Evolutionary conservation across 805 yeast species (phyloP).

Genomic region (Monosporozyma siamensis): DNA sequence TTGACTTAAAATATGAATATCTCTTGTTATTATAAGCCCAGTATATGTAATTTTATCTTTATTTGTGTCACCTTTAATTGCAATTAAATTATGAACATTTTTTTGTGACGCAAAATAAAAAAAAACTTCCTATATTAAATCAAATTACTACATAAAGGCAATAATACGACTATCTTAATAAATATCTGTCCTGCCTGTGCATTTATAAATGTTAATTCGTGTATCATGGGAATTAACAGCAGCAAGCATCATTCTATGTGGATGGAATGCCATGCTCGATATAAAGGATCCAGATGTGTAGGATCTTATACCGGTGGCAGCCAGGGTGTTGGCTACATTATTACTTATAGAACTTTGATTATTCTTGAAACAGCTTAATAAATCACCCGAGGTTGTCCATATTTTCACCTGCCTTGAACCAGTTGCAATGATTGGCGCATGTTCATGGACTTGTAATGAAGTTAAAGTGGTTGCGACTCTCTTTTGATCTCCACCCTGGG

Average conservation of each 20-base stretch:
- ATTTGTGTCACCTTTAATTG: too few species aligned
- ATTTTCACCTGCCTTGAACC: constrained; percentile 72
- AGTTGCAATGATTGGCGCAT: constrained; percentile 88
- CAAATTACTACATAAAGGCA: too few species aligned
- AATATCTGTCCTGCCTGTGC: constrained; percentile 15
- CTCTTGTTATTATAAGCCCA: too few species aligned
- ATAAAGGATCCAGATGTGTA: constrained; percentile 38
- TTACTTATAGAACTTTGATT: constrained; percentile 21
- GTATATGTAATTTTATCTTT: too few species aligned
- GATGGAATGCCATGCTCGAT: constrained; percentile 70
- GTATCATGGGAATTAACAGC: constrained; percentile 74
- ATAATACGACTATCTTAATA: background rate
- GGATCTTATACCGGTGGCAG: constrained; percentile 27
- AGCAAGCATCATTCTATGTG: constrained; percentile 90
- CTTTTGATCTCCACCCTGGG: constrained; percentile 20
- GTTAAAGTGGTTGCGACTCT: constrained; percentile 36
- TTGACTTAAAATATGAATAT: too few species aligned
- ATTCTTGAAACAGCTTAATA: constrained; percentile 51
- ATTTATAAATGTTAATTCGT: constrained; percentile 52
- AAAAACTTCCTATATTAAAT: too few species aligned
- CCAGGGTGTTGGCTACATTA: constrained; percentile 26
- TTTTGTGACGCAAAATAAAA: too few species aligned
- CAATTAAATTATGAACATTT: too few species aligned
- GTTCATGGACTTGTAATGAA: constrained; percentile 81
- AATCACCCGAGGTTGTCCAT: constrained; percentile 80